Base-by-base conservation (phyloP, 371 early-diverging fungal genomes). In the Mortierella sp. region DNA sequence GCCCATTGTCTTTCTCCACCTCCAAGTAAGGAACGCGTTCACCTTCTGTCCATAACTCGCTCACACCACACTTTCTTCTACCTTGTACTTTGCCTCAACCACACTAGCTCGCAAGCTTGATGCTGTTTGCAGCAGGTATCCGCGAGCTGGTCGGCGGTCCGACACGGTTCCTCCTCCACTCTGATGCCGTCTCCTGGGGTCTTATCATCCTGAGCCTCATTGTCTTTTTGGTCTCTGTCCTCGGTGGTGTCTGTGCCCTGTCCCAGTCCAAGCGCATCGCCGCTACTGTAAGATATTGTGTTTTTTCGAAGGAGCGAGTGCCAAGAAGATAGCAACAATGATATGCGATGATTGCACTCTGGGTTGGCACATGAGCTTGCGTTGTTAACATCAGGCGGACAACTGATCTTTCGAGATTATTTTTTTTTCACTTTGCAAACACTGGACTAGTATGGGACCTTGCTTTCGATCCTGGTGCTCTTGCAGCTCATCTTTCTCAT, bases 111-210 rank as follows among this genome's bases (percentile, higher is more conserved):
- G 53, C 31, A n/a, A 72, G 83, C 9, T 34, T 83, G 34, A 69
- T 71, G 11, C 40, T 83, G 26, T 72, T 80, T 71, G 80, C 67
- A 5, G 37, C 77, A 14, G 83, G 74, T 8, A 57, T 83, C 69
- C 50, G n/a, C 13, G 77, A 71, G 3, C 57, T 83, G 9, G 69
- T 61, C 24, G 69, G 61, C 24, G 74, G 54, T 13, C 48, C 48
- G 31, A 44, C 74, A 21, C 48, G 48, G 40, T 8, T 69, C 14
- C 53, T 80, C 3, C 74, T 83, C 19, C 77, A 71, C n/a, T 74
- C 75, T 0, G 44, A 44, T 6, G 11, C 26, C 1, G 28, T 80
- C 48, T 72, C 83, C 10, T 83, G 83, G 83, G 37, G 48, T 3
- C 55, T 77, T 40, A 50, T 80, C 13, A 44, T 55, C 44, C 51